A percentile compares a stretch with the other conserved stretches of the same genome.
phyloP scores from a whole-genome alignment of 169 alveolate species.

The Ichthyophthirius multifiliis region DNA sequence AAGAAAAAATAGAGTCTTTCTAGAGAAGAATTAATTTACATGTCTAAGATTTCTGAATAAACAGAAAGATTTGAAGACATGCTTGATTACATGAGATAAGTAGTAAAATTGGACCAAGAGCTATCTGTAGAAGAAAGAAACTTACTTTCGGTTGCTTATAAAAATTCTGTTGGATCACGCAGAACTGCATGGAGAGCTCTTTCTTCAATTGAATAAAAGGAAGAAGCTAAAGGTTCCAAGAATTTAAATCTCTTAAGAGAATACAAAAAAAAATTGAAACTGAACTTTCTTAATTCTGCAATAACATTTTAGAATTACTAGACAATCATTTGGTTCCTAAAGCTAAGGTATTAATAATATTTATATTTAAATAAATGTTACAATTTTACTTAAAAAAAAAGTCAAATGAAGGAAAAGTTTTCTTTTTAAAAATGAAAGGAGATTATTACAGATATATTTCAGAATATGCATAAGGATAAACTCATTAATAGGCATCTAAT shows the following conservation, averaged over 20 bases:
- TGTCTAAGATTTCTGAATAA: slow-evolving; percentile 77
- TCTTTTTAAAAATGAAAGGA: slow-evolving; percentile 81
- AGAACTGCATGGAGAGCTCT: slow-evolving; percentile 85
- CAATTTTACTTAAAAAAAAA: slow-evolving; percentile 1
- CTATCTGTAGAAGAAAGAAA: slow-evolving; percentile 75
- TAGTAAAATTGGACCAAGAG: slow-evolving; percentile 58
- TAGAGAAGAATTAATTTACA: slow-evolving; percentile 70
- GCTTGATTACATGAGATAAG: slow-evolving; percentile 74
- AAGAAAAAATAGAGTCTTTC: slow-evolving; percentile 7
- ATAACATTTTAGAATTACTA: slow-evolving; percentile 57
- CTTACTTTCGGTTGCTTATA: slow-evolving; percentile 77
- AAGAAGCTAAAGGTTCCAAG: slow-evolving; percentile 40
- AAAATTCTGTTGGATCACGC: slow-evolving; percentile 71
- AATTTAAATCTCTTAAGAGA: slow-evolving; percentile 39
- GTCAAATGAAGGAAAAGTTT: slow-evolving; percentile 66
- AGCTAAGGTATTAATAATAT: slow-evolving; percentile 19
- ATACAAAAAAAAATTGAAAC: slow-evolving; percentile 68
- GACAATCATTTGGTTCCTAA: slow-evolving; percentile 62
- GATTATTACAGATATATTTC: slow-evolving; percentile 81
- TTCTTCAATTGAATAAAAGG: slow-evolving; percentile 64
- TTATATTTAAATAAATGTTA: background rate
- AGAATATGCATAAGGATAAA: slow-evolving; percentile 66
- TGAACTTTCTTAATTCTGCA: slow-evolving; percentile 67
- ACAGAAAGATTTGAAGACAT: slow-evolving; percentile 84
- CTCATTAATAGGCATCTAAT: slow-evolving; percentile 63